Percentiles rank a stretch among this genome's conserved stretches.
Conservation (phyloP, 2,329 filamentous ascomycete genomes). For the Endothia cerciana region DNA sequence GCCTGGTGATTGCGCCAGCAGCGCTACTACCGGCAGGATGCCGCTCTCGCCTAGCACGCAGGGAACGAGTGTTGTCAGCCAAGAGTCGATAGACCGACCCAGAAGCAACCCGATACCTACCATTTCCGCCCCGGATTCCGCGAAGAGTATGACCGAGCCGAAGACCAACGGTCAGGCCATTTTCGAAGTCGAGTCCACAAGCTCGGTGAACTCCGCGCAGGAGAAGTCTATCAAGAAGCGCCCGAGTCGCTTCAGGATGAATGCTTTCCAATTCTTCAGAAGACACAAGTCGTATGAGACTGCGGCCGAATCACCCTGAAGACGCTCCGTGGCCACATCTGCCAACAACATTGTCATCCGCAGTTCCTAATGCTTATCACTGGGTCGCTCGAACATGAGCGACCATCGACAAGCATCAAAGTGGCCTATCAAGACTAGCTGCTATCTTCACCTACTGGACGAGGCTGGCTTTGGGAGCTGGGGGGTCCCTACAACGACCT, state of each 20-base stretch:
- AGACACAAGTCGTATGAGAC: constrained; percentile 52
- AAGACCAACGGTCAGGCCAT: constrained; percentile 36
- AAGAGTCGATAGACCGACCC: constrained; percentile 58
- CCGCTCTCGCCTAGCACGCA: constrained; percentile 67
- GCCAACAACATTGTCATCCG: background rate
- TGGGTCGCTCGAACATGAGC: background rate
- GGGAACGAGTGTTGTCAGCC: constrained; percentile 67
- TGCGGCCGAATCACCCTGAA: constrained; percentile 34
- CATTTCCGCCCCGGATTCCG: constrained; percentile 36
- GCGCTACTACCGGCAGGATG: constrained; percentile 66
- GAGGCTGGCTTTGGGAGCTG: background rate
- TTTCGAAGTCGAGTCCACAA: constrained; percentile 43
- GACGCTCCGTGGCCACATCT: background rate
- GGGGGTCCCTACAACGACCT: background rate
- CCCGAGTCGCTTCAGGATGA: constrained; percentile 66
- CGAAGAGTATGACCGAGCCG: constrained; percentile 34
- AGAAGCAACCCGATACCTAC: constrained; percentile 47
- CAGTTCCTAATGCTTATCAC: background rate
- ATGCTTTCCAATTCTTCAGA: constrained; percentile 60
- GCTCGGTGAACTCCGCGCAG: constrained; percentile 50
- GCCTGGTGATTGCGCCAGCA: constrained; percentile 65
- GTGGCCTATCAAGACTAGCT: background rate
- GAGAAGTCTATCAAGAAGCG: constrained; percentile 62
- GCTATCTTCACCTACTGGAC: background rate
- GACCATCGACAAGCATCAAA: background rate